Evolutionary conservation across 768 basidiomycete genomes (phyloP).

Genomic region (Hericium erinaceus): DNA sequence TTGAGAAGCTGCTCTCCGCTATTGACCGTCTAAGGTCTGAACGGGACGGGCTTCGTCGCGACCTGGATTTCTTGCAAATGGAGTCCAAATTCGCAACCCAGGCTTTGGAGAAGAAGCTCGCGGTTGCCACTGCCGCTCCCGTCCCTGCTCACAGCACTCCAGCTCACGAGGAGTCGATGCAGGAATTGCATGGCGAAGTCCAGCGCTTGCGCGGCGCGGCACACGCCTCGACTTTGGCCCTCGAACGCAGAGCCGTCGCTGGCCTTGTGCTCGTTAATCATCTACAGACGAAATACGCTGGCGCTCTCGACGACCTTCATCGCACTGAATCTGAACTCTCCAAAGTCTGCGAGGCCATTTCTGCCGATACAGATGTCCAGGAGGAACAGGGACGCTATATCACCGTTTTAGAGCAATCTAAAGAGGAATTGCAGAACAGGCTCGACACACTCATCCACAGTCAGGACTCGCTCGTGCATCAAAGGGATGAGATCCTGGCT

Average conservation of each 20-base stretch:
- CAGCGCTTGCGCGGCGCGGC: constrained; percentile 11
- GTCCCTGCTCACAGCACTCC: not conserved
- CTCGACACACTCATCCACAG: not conserved
- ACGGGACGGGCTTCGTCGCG: constrained; percentile 50
- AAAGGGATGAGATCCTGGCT: constrained; percentile 8
- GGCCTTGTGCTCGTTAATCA: constrained; percentile 13
- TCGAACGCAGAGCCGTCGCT: constrained; percentile 6
- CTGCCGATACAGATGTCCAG: constrained; percentile 1
- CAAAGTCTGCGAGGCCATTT: not conserved
- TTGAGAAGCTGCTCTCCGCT: constrained; percentile 51
- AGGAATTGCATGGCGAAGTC: constrained; percentile 6
- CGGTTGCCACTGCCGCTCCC: constrained; percentile 16
- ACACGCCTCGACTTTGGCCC: not conserved
- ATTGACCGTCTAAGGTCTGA: constrained; percentile 61
- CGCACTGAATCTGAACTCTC: constrained; percentile 1
- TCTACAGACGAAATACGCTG: constrained; percentile 12
- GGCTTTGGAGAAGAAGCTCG: constrained; percentile 43
- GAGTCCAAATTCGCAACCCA: constrained; percentile 61
- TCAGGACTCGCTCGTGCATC: not conserved
- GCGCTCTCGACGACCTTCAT: not conserved
- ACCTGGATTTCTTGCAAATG: constrained; percentile 57
- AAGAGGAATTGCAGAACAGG: not conserved
- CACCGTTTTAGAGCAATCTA: constrained; percentile 1
- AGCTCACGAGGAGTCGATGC: constrained; percentile 3
- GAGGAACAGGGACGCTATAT: not conserved